phyloP scores from a whole-genome alignment of 192 early-diverging fungal species.

The Kickxella alabastrina region DNA sequence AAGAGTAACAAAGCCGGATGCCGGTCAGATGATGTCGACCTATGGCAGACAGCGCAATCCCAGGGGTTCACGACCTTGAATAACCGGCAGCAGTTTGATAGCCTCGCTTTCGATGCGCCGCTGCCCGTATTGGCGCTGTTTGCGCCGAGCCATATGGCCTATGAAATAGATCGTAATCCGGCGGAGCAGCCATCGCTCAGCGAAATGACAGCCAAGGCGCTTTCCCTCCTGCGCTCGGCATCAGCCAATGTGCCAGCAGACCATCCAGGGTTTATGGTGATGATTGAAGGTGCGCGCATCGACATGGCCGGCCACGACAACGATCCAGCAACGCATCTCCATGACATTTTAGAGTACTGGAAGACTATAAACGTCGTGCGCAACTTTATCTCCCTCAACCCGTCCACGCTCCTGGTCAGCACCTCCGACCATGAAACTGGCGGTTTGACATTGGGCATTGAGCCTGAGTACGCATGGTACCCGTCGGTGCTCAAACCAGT shows the following conservation, averaged over 20 bases:
- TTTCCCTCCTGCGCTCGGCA: slow-evolving; percentile 25
- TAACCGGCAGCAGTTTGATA: slow-evolving; percentile 14
- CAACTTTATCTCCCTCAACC: slow-evolving; percentile 44
- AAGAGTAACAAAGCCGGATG: slow-evolving; percentile 26
- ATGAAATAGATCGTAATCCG: slow-evolving; percentile 49
- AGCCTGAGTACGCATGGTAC: slow-evolving; percentile 56
- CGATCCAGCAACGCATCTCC: slow-evolving; percentile 57
- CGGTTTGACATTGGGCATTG: slow-evolving; percentile 51
- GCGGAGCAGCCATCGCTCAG: slow-evolving; percentile 46
- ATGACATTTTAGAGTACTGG: slow-evolving; percentile 59
- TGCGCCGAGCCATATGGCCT: slow-evolving; percentile 50
- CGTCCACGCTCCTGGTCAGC: slow-evolving; percentile 53
- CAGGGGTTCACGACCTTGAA: slow-evolving; percentile 7
- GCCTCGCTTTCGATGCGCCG: neutral
- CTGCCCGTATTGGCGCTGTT: slow-evolving; percentile 54
- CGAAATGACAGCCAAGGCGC: slow-evolving; percentile 54
- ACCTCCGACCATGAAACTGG: slow-evolving; percentile 66
- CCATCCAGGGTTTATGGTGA: slow-evolving; percentile 53
- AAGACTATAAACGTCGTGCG: slow-evolving; percentile 48
- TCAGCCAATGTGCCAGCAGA: neutral
- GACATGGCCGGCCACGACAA: slow-evolving; percentile 60
- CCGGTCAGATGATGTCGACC: slow-evolving; percentile 38
- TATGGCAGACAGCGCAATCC: slow-evolving; percentile 24
- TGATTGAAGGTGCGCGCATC: slow-evolving; percentile 63
- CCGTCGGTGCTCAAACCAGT: slow-evolving; percentile 32